phyloP scores from a whole-genome alignment of 2,329 filamentous ascomycete genomes.

The Trichoderma sp. region DNA sequence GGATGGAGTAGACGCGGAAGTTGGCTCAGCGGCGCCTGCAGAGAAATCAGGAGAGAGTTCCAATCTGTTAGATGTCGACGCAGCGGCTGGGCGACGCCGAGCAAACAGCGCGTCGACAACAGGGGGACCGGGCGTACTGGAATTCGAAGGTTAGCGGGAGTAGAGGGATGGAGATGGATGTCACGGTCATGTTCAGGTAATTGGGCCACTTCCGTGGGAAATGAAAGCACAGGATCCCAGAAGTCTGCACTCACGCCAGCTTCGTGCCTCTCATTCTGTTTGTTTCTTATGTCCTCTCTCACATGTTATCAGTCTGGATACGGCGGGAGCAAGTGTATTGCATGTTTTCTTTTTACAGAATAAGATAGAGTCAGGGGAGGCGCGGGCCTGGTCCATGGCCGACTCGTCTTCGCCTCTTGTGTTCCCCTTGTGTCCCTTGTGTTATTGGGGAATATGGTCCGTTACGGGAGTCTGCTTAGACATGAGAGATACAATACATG shows the following conservation, averaged over 20 bases:
- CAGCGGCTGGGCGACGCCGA: slow-evolving; percentile 35
- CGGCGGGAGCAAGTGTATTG: not conserved
- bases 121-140: slow-evolving; percentile 44
- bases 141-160: slow-evolving; percentile 45
- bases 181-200: slow-evolving; percentile 8
- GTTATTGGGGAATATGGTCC: not conserved
- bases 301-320: not conserved
- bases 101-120: slow-evolving; percentile 37
- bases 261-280: not conserved
- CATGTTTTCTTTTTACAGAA: not conserved
- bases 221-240: slow-evolving; percentile 4
- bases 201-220: slow-evolving; percentile 7
- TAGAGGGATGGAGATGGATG: not conserved
- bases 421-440: not conserved
- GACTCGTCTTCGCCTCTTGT: not conserved
- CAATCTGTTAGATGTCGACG: slow-evolving; percentile 42
- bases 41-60: slow-evolving; percentile 40
- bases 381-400: not conserved
- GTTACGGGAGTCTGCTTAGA: not conserved
- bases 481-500: not conserved
- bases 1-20: slow-evolving; percentile 73
- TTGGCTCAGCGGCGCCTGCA: slow-evolving; percentile 48
- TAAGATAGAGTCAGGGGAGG: not conserved
- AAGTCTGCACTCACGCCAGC: not conserved
- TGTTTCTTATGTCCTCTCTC: not conserved